phyloP scores from a whole-genome alignment of 2,329 filamentous ascomycete species.

The Dothistroma septosporum region DNA sequence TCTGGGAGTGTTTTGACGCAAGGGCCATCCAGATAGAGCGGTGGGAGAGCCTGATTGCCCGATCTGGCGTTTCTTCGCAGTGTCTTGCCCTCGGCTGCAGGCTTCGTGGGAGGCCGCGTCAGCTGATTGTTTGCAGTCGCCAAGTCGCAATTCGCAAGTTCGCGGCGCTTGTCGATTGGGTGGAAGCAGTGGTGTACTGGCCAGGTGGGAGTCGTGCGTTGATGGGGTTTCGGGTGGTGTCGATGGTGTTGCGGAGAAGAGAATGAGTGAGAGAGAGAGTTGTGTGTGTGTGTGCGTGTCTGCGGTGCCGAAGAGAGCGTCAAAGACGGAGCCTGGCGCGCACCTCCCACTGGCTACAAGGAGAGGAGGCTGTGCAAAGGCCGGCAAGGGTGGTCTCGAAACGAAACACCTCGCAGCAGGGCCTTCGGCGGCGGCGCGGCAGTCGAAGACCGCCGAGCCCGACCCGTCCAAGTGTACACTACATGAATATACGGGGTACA shows the following conservation, averaged over 20 bases:
- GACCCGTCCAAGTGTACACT: too few species aligned
- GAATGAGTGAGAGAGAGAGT: too few species aligned
- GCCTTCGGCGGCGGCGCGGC: too few species aligned
- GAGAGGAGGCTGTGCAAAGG: not conserved
- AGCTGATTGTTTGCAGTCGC: not conserved
- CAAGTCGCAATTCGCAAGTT: not conserved
- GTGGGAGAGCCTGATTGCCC: constrained; percentile 3
- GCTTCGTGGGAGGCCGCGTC: constrained; percentile 10
- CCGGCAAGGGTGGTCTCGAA: not conserved
- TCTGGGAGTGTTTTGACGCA: constrained; percentile 11
- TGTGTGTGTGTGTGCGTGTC: too few species aligned
- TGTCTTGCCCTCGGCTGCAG: constrained; percentile 4
- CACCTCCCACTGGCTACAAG: not conserved
- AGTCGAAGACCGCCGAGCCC: too few species aligned
- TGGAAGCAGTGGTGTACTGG: not conserved
- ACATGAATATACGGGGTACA: too few species aligned
- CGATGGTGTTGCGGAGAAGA: constrained; percentile 1
- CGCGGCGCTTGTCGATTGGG: not conserved
- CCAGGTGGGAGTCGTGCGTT: not conserved
- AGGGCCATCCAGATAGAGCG: not conserved
- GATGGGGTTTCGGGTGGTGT: not conserved
- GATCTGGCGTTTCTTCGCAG: constrained; percentile 1
- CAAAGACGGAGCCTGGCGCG: not conserved
- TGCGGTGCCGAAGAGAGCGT: too few species aligned
- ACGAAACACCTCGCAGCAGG: too few species aligned